These are phyloP conservation scores for Euphorbia schlechtendalii DNA, from an alignment of 441 rosid species.

Conservation along the genomic window DNA sequence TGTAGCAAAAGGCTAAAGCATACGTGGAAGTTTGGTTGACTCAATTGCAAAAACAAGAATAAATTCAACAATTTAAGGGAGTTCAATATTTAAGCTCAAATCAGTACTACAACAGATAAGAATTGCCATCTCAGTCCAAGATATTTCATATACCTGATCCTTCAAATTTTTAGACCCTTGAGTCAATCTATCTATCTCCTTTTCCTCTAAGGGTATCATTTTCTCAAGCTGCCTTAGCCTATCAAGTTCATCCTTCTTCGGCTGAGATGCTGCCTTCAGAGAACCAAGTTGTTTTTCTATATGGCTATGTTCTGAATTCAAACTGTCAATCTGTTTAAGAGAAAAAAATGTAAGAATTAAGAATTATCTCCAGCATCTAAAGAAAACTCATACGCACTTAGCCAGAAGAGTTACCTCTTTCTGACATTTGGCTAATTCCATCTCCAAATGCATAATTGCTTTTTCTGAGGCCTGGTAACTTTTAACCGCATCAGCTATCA, in stretches of 20 bases:
- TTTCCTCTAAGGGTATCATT: conserved; percentile 53
- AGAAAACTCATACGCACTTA: conserved; percentile 10
- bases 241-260: conserved; percentile 63
- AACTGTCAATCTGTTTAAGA: conserved; percentile 63
- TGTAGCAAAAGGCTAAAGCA: not conserved
- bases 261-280: conserved; percentile 73
- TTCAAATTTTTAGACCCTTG: conserved; percentile 73
- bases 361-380: conserved; percentile 12
- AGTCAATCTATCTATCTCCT: conserved; percentile 57
- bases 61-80: conserved; percentile 3
- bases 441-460: conserved; percentile 53
- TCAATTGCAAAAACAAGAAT: conserved; percentile 2
- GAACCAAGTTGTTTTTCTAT: conserved; percentile 75
- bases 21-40: conserved; percentile 1
- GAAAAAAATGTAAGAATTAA: conserved; percentile 15
- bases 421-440: conserved; percentile 86
- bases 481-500: conserved; percentile 56
- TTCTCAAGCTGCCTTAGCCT: conserved; percentile 60
- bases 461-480: conserved; percentile 59
- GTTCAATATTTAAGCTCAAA: conserved; percentile 6
- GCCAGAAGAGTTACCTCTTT: conserved; percentile 51
- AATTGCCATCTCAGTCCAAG: not conserved
- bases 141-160: conserved; percentile 49
- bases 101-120: not conserved
- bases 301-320: conserved; percentile 59